Evolutionary conservation across 306 rosid species (phyloP), one percentile per base, ranked within the genome.

Genomic region (Astragalus membranaceus): DNA sequence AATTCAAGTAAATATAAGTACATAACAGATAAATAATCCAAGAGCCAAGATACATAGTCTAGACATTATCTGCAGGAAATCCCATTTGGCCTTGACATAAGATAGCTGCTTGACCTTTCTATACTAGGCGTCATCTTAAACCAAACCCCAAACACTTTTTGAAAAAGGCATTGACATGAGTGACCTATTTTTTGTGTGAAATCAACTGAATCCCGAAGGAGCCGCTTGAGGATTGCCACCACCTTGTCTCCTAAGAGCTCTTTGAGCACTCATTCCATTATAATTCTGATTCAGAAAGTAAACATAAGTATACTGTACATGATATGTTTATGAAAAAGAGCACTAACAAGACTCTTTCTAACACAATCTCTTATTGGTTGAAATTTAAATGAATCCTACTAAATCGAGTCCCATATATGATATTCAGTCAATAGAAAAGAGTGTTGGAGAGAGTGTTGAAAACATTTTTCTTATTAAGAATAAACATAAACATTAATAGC

Each of bases 161-260:
- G n/a, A n/a, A n/a, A 37, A 50, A 62, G 66, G 79, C 73, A 37
- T 71, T 58, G 58, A 50, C 37, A 20, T n/a, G n/a, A 69, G 74
- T 4, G 54, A 44, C 80, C 64, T 75, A 39, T 48, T 75, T 56
- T 42, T 29, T 51, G 13, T 17, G 67, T 36, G 30, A 67, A 16
- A 57, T 70, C 64, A 88, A 88, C 97, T 84, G 61, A 85, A 50
- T 70, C 99, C 96, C 4, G 97, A 85, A 16, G 97, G 92, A 46
- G 96, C 80, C 6, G 76, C 92, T 70, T 88, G 95, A 3, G 97
- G 85, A 77, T 69, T 71, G 70, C 85, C 88, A 14, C 92, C 91
- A 23, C 44, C 66, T 73, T 37, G 80, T 75, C 85, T 84, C 85
- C 88, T 81, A 79, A 2, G 69, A 52, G 96, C 96, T 80, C 89